Evolutionary conservation across 2,329 filamentous ascomycete species (phyloP), one percentile per base, ranked within the genome.

Genomic region (Botrytis galanthina): DNA sequence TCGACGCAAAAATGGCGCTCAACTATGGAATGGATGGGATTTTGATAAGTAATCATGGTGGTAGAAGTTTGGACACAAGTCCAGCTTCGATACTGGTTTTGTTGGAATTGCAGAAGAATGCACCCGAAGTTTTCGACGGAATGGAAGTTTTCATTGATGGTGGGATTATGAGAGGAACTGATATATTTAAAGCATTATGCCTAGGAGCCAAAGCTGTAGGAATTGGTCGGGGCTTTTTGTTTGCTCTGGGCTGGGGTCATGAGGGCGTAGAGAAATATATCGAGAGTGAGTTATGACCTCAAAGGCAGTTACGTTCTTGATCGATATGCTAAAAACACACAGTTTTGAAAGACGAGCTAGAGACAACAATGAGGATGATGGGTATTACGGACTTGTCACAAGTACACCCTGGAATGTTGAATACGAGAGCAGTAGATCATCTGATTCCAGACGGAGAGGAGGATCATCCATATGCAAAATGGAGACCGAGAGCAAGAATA

Each of bases 11-110:
- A 70, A 85, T 84, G 76, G 89, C 89, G 3, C 85, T 90, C 51
- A 85, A 91, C 70, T 78, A 85, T 20, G 90, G 89, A 0, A 87
- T 88, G 4, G 88, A 93, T 76, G 91, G 89, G 0, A 91, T 94
- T 66, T 86, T 93, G 1, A 84, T 93, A 2, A 88, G 86, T 22
- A 94, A 94, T 77, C 92, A 94, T 79, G 92, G 91, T 1, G 91
- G 91, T 0, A 81, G 91, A 57, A 85, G 82, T 70, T 78, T 86
- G 1, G 86, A 88, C 73, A 87, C 79, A 77, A 83, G 84, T 0
- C 85, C 87, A 3, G 83, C 90, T 0, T 85, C 87, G 0, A 84
- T 92, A 44, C 80, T 91, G 48, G 85, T 89, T 0, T 79, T 92
- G 6, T 81, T 92, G 1, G 90, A 93, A 81, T 83, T 92, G 75